These are phyloP conservation scores for Acacia concinna DNA, from an alignment of 331 rosid species.

Conservation along the genomic window DNA sequence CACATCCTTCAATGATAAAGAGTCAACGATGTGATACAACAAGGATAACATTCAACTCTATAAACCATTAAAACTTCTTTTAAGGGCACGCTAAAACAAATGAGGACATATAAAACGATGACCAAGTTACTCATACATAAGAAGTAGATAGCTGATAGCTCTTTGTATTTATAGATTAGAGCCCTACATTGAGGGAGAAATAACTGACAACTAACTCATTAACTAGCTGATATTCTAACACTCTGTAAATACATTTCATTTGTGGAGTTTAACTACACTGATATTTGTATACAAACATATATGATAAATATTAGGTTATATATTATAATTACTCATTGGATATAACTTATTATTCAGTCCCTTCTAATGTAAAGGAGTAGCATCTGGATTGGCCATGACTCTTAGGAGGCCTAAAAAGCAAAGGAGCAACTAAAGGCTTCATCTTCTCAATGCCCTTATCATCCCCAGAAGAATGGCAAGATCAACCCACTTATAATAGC, in stretches of 20 bases:
- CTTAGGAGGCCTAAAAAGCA: not conserved
- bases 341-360: not conserved
- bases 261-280: too few relatives aligned
- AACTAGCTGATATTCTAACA: not conserved
- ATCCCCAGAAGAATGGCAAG: conserved; percentile 54
- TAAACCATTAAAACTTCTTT: too few relatives aligned
- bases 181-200: not conserved
- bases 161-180: too few relatives aligned
- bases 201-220: not conserved
- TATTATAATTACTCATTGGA: not conserved
- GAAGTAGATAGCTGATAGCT: too few relatives aligned
- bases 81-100: too few relatives aligned
- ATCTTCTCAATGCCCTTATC: conserved; percentile 42
- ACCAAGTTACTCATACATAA: not conserved
- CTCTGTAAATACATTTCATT: not conserved
- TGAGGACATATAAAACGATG: not conserved
- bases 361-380: not conserved
- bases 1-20: too few relatives aligned
- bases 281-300: not conserved
- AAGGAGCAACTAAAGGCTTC: conserved; percentile 10
- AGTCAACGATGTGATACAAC: too few relatives aligned
- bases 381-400: not conserved
- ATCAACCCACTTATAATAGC: conserved; percentile 75
- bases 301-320: too few relatives aligned
- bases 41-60: too few relatives aligned